Evolutionary conservation across 116 monocot genomes (phyloP).

Genomic region (Papilionanthe hybrid): DNA sequence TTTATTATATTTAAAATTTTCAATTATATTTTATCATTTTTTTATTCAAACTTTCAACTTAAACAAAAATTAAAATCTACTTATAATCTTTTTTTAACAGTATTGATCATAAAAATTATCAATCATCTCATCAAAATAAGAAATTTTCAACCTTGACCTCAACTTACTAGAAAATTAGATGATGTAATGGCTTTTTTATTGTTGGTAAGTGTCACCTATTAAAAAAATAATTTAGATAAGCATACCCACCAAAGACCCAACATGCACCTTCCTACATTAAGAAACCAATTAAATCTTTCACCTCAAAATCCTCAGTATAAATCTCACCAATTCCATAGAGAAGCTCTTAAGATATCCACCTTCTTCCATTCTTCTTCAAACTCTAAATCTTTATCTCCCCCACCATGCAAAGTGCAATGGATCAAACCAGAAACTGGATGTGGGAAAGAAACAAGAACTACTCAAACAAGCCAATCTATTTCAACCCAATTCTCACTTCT

Average conservation of each 20-base stretch:
- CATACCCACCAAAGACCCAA: no score
- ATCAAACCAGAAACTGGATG: constrained; percentile 2
- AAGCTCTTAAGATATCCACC: no score
- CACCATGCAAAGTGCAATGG: constrained; percentile 7
- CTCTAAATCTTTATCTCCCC: not conserved
- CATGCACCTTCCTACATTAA: not conserved
- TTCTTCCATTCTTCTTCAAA: not conserved
- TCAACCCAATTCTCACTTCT: not conserved
- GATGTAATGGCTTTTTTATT: not conserved
- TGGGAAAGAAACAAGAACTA: constrained; percentile 7
- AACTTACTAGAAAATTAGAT: not conserved
- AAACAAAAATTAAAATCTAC: no score
- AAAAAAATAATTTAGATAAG: no score
- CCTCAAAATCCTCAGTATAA: no score
- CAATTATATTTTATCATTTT: no score
- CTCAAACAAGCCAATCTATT: not conserved
- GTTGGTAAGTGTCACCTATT: not conserved
- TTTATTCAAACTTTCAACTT: no score
- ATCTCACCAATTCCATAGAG: no score
- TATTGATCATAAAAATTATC: not conserved
- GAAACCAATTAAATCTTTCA: not conserved
- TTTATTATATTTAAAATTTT: no score
- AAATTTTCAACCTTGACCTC: not conserved
- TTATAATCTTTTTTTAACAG: no score
- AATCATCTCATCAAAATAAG: not conserved